A percentile compares a stretch with the other conserved stretches of the same genome.
Evolutionary conservation across 805 yeast genomes (phyloP).

Genomic region (Starmera dryadoides): DNA sequence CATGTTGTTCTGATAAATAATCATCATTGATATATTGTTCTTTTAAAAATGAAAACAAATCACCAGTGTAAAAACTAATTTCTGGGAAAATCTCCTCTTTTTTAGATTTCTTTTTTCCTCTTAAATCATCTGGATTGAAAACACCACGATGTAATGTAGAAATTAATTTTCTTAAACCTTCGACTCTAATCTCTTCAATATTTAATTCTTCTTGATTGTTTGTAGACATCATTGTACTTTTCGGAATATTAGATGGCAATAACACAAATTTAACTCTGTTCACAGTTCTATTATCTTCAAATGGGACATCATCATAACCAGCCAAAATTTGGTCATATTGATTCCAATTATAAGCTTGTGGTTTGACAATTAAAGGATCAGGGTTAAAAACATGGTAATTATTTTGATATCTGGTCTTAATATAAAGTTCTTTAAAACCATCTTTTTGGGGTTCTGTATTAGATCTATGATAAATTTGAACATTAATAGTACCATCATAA

Average conservation of each 20-base stretch:
- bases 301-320: slow-evolving; percentile 72
- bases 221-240: slow-evolving; percentile 31
- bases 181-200: slow-evolving; percentile 87
- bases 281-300: slow-evolving; percentile 42
- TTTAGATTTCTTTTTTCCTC: slow-evolving; percentile 22
- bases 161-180: slow-evolving; percentile 72
- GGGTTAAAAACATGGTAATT: slow-evolving; percentile 51
- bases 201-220: slow-evolving; percentile 53
- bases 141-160: slow-evolving; percentile 53
- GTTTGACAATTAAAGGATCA: slow-evolving; percentile 45
- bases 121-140: slow-evolving; percentile 36
- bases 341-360: slow-evolving; percentile 75
- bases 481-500: slow-evolving; percentile 63
- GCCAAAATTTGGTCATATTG: slow-evolving; percentile 86
- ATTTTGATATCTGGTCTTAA: slow-evolving; percentile 75
- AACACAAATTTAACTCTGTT: slow-evolving; percentile 79
- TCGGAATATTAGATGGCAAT: slow-evolving; percentile 68
- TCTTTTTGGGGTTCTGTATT: slow-evolving; percentile 24
- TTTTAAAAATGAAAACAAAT: slow-evolving; percentile 56
- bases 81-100: slow-evolving; percentile 58
- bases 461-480: slow-evolving; percentile 58
- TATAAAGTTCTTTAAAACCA: slow-evolving; percentile 41
- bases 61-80: slow-evolving; percentile 82
- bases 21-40: slow-evolving; percentile 29
- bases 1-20: slow-evolving; percentile 28